Base-by-base conservation (phyloP, 2,329 filamentous ascomycete species). In the Albifimbria verrucaria region DNA sequence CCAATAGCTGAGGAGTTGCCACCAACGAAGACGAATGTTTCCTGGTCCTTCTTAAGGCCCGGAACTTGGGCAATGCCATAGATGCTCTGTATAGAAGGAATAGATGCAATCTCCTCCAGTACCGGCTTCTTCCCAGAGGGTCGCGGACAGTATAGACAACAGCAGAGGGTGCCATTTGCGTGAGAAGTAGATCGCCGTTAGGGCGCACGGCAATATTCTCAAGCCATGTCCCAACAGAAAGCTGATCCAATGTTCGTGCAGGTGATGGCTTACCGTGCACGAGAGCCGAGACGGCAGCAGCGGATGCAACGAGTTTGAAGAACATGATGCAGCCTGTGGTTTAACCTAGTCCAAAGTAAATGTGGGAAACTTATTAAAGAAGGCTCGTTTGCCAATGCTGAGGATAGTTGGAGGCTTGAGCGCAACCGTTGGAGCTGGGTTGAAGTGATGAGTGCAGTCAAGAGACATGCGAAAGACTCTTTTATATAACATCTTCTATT, bases 201-300 rank as follows among this genome's bases (percentile, higher is more conserved):
- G 46, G 18, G 15, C 54, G 52, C 4, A 56, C 54, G 32, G 49
- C 54, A 9, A 56, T 52, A 43, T 52, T 56, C 22, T 56, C 54
- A 20, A 56, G 45, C 54, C 54, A 56, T 4, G 49, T 52, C 2
- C 49, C 51, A n/a, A 36, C 28, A n/a, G 28, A 9, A 36, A 36
- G 28, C 28, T 36, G 28, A n/a, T 36, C 28, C 28, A 36, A n/a
- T 10, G 28, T 36, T 10, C 28, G 28, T 10, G 28, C 28, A 36
- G 28, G 28, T 10, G 10, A 10, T 10, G 28, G 28, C n/a, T 36
- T 36, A 9, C 10, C 28, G 10, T 10, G 28, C 10, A 9, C 28
- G 10, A 36, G n/a, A n/a, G 28, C 28, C 28, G 28, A 36, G 28
- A 36, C 10, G n/a, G 28, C 28, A n/a, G 28, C 28, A n/a, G 28